A percentile compares a stretch with the other conserved stretches of the same genome.
Conservation (phyloP, 1,139 yeast species). For the Candida sojae region DNA sequence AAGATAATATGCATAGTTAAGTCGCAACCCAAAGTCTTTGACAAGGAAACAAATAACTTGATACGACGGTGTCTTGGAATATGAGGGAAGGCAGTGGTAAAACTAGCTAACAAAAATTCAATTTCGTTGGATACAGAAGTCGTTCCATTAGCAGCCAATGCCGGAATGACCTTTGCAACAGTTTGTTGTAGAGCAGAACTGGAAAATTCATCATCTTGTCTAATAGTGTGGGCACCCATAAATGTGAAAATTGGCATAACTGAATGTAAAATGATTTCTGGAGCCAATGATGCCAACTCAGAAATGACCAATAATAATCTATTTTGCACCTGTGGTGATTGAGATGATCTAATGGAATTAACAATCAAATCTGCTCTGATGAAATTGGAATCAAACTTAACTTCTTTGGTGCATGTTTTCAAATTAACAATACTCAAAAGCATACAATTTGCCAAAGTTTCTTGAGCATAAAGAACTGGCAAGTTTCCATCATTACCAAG, state of each 20-base stretch:
- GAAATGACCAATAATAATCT: slow-evolving; percentile 82
- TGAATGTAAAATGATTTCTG: slow-evolving; percentile 90
- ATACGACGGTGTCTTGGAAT: slow-evolving; percentile 97
- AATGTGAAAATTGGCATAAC: slow-evolving; percentile 99
- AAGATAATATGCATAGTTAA: slow-evolving; percentile 70
- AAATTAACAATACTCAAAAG: slow-evolving; percentile 62
- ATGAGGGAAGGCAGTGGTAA: slow-evolving; percentile 90
- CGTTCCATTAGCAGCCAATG: slow-evolving; percentile 67
- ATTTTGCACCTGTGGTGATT: slow-evolving; percentile 94
- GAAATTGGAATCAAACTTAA: slow-evolving; percentile 59
- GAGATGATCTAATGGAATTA: slow-evolving; percentile 83
- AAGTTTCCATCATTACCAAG: slow-evolving; percentile 88
- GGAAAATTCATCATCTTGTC: slow-evolving; percentile 96
- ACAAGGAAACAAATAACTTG: slow-evolving; percentile 74
- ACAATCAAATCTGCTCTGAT: slow-evolving; percentile 89
- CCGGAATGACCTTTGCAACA: slow-evolving; percentile 86
- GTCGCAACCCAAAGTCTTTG: slow-evolving; percentile 72
- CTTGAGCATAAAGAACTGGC: slow-evolving; percentile 90
- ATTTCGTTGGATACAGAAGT: slow-evolving; percentile 59
- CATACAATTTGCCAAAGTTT: slow-evolving; percentile 87
- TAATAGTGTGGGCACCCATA: slow-evolving; percentile 97
- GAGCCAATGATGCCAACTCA: slow-evolving; percentile 82
- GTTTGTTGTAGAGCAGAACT: slow-evolving; percentile 93
- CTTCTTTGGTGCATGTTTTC: slow-evolving; percentile 27
- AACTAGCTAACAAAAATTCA: slow-evolving; percentile 83